Evolutionary conservation across 345 rosid genomes (phyloP).

Genomic region (Kernera saxatilis): DNA sequence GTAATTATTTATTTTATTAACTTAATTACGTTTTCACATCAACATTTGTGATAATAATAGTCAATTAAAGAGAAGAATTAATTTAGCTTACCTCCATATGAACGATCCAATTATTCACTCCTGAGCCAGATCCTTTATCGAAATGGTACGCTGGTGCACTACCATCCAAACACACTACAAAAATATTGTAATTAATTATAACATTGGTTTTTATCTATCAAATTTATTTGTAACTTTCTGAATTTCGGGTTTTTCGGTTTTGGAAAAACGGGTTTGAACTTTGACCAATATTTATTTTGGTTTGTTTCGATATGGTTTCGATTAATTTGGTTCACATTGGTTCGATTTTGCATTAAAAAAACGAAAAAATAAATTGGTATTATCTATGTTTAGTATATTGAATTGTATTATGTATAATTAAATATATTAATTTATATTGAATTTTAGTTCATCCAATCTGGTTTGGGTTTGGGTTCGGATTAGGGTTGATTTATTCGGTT

Average conservation of each 20-base stretch:
- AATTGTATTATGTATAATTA: too few relatives aligned
- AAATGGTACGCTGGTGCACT: conserved; percentile 94
- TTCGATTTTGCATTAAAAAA: neutral
- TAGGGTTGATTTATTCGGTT: neutral
- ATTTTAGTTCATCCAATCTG: neutral
- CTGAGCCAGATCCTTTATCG: conserved; percentile 73
- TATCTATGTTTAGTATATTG: too few relatives aligned
- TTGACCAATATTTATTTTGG: neutral
- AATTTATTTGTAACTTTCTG: too few relatives aligned
- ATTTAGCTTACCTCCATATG: conserved; percentile 65
- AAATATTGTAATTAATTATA: neutral
- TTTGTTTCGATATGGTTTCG: neutral
- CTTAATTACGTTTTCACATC: neutral
- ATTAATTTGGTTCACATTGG: too few relatives aligned
- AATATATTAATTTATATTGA: too few relatives aligned
- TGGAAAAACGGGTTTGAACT: neutral
- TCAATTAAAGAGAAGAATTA: neutral
- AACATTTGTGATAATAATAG: neutral
- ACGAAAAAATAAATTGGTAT: too few relatives aligned
- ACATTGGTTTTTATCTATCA: neutral
- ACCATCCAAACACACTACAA: conserved; percentile 93
- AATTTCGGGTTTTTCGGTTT: too few relatives aligned
- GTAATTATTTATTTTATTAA: neutral
- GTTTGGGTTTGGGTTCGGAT: too few relatives aligned
- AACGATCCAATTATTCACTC: conserved; percentile 79